Conservation (phyloP, 1,284 basidiomycete species). For the Apiotrichum porosum region DNA sequence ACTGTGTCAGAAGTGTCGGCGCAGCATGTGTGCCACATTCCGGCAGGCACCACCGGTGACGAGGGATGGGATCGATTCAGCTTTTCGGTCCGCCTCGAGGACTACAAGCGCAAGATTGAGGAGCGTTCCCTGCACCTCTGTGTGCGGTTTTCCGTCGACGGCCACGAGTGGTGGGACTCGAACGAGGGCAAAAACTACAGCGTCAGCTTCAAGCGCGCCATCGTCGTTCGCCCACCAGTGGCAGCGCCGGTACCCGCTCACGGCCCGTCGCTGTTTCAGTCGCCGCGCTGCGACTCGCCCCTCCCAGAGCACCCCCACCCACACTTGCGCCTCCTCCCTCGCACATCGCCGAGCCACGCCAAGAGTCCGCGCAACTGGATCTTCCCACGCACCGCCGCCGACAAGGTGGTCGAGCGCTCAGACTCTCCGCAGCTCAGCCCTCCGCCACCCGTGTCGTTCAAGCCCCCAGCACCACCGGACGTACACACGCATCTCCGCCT, state of each 20-base stretch:
- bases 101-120: conserved; percentile 63
- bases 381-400: conserved; percentile 26
- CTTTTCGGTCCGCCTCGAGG: conserved; percentile 63
- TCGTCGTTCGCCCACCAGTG: conserved; percentile 12
- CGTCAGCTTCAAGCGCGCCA: conserved; percentile 48
- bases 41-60: conserved; percentile 42
- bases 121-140: conserved; percentile 64
- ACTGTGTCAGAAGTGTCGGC: conserved; percentile 54
- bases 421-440: conserved; percentile 6
- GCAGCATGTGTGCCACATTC: conserved; percentile 48
- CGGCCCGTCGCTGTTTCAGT: not conserved
- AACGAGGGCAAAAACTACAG: conserved; percentile 50
- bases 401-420: not conserved
- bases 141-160: conserved; percentile 55
- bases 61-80: conserved; percentile 52
- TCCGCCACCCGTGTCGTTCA: conserved; percentile 34
- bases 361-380: conserved; percentile 30
- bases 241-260: not conserved
- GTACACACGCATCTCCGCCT: conserved; percentile 41
- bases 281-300: too few species aligned
- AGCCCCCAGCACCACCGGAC: conserved; percentile 39
- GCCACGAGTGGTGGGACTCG: conserved; percentile 53
- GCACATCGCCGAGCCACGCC: not conserved
- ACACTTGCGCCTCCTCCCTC: too few species aligned
- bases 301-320: not conserved